Evolutionary conservation across 192 early-diverging fungal species (phyloP).

Genomic region (Podila epicladia): DNA sequence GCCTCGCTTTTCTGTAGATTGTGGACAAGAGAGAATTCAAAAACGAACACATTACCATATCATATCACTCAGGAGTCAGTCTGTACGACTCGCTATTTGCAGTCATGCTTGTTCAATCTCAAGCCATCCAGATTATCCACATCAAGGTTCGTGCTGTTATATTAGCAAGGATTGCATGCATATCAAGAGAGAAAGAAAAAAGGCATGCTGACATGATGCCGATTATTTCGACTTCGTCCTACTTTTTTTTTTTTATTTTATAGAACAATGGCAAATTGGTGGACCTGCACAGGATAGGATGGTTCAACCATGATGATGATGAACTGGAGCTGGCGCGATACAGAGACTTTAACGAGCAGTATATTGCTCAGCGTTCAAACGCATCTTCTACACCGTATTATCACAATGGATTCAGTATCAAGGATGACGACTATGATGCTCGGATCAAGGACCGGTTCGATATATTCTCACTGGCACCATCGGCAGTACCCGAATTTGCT

Average conservation of each 20-base stretch:
- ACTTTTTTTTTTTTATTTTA: background rate
- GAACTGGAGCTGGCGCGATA: slow-evolving; percentile 59
- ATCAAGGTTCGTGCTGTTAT: slow-evolving; percentile 57
- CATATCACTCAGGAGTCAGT: slow-evolving; percentile 75
- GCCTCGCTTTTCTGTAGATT: slow-evolving; percentile 49
- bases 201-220: background rate
- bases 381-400: slow-evolving; percentile 19
- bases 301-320: slow-evolving; percentile 72
- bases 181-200: background rate
- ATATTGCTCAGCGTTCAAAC: slow-evolving; percentile 19
- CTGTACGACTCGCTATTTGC: slow-evolving; percentile 68
- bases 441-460: slow-evolving; percentile 12
- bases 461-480: slow-evolving; percentile 13
- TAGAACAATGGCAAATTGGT: slow-evolving; percentile 67
- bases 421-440: slow-evolving; percentile 35
- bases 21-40: slow-evolving; percentile 62
- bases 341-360: slow-evolving; percentile 56
- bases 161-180: background rate
- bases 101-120: slow-evolving; percentile 77
- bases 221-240: background rate
- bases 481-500: slow-evolving; percentile 10
- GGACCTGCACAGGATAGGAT: slow-evolving; percentile 68
- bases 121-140: slow-evolving; percentile 71
- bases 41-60: slow-evolving; percentile 70
- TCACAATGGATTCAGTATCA: slow-evolving; percentile 24